These are phyloP conservation scores for Botrytis elliptica DNA, from an alignment of 2,329 filamentous ascomycete species.

Conservation along the genomic window DNA sequence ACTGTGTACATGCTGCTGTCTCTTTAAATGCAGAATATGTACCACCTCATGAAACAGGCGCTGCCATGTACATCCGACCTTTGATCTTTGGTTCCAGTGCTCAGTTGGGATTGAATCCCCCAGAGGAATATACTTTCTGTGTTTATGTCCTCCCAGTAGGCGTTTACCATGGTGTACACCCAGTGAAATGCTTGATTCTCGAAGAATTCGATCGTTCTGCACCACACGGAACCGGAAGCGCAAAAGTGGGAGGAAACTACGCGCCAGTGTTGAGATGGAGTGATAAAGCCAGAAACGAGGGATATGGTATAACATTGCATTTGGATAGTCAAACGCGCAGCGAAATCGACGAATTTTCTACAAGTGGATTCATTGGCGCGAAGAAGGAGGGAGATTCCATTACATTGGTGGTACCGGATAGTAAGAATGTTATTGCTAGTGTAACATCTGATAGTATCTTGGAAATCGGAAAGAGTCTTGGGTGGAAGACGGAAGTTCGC, in stretches of 20 bases:
- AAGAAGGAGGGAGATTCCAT: constrained; percentile 48
- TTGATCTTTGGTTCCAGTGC: constrained; percentile 84
- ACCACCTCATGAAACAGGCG: constrained; percentile 83
- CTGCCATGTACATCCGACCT: constrained; percentile 89
- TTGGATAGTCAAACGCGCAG: constrained; percentile 80
- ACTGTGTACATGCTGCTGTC: constrained; percentile 77
- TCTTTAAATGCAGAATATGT: constrained; percentile 87
- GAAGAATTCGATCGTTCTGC: constrained; percentile 93
- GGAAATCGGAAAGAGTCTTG: constrained; percentile 72
- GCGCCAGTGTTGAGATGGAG: constrained; percentile 87
- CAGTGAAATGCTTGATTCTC: constrained; percentile 83
- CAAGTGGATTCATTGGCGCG: constrained; percentile 87
- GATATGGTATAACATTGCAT: constrained; percentile 93
- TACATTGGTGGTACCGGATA: constrained; percentile 76
- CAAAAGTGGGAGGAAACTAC: constrained; percentile 97
- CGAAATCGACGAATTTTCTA: constrained; percentile 94
- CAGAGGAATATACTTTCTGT: constrained; percentile 87
- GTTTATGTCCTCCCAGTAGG: constrained; percentile 91
- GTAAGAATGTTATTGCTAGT: constrained; percentile 80
- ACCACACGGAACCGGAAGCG: constrained; percentile 84
- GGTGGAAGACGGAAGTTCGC: constrained; percentile 80
- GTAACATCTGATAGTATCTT: constrained; percentile 80
- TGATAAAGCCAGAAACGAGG: constrained; percentile 73
- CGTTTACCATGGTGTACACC: constrained; percentile 87
- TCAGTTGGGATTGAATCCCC: constrained; percentile 81